Conservation (phyloP, 306 rosid species). For the Cucurbita maxima region DNA sequence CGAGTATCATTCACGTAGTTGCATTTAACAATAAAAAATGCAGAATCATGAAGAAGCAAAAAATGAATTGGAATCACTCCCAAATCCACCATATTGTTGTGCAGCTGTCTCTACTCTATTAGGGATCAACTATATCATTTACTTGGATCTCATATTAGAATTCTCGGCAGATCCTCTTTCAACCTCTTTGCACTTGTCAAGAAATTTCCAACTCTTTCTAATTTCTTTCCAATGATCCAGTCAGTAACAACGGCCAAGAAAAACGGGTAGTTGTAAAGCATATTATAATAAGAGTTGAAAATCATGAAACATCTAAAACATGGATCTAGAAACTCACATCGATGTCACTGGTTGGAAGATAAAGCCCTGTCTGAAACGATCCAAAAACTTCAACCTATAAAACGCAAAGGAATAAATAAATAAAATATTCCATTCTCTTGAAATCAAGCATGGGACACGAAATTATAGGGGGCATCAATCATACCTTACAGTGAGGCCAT, state of each 20-base stretch:
- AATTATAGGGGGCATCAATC: background rate
- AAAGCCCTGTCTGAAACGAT: conserved; percentile 82
- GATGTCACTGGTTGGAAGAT: conserved; percentile 86
- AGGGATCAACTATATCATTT: background rate
- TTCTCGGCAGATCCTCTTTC: background rate
- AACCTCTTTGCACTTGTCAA: background rate
- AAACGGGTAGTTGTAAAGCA: background rate
- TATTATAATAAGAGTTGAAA: background rate
- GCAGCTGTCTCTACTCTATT: background rate
- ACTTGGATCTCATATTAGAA: background rate
- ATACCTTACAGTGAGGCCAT: conserved; percentile 84
- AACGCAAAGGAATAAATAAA: background rate
- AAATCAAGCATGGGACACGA: background rate
- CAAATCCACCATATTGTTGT: background rate
- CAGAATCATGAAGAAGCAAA: background rate
- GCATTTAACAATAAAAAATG: background rate
- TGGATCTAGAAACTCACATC: conserved; percentile 43
- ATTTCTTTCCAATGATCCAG: background rate
- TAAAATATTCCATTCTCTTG: background rate
- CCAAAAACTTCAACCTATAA: conserved; percentile 91
- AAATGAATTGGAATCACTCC: background rate
- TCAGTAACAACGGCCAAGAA: background rate
- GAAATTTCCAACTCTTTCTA: background rate
- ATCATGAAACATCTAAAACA: background rate
- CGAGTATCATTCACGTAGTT: background rate